Percentiles rank a stretch among this genome's conserved stretches.
Conservation (phyloP, 305 asterid genomes). For the Fraxinus latifolia region DNA sequence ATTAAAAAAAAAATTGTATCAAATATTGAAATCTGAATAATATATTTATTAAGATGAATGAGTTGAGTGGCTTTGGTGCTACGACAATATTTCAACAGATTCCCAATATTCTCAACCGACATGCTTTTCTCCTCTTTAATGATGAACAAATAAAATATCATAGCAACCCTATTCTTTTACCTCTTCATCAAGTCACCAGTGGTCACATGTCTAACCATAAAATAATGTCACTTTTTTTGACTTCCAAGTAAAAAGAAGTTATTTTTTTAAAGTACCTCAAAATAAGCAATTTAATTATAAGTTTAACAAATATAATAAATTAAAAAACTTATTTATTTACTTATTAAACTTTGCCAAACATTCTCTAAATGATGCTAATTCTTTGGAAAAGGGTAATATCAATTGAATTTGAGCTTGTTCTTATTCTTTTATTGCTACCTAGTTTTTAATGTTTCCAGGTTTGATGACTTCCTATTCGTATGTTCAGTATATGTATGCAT, state of each 20-base stretch:
- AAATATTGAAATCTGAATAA: background rate
- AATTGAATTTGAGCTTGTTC: background rate
- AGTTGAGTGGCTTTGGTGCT: background rate
- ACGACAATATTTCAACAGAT: slow-evolving; percentile 1
- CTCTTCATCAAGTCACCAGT: background rate
- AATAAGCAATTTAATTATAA: background rate
- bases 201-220: background rate
- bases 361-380: background rate
- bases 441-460: background rate
- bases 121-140: slow-evolving; percentile 27
- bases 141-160: slow-evolving; percentile 10
- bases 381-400: background rate
- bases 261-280: background rate
- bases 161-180: background rate
- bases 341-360: background rate
- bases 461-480: background rate
- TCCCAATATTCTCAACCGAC: slow-evolving; percentile 19
- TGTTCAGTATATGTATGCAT: background rate
- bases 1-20: no score
- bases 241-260: background rate
- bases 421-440: background rate
- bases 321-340: background rate
- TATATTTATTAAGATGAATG: background rate
- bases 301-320: background rate
- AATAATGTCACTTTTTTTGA: background rate